Percentiles rank a stretch among this genome's conserved stretches.
phyloP scores from a whole-genome alignment of 768 basidiomycete genomes.

The Tricholoma furcatifolium region DNA sequence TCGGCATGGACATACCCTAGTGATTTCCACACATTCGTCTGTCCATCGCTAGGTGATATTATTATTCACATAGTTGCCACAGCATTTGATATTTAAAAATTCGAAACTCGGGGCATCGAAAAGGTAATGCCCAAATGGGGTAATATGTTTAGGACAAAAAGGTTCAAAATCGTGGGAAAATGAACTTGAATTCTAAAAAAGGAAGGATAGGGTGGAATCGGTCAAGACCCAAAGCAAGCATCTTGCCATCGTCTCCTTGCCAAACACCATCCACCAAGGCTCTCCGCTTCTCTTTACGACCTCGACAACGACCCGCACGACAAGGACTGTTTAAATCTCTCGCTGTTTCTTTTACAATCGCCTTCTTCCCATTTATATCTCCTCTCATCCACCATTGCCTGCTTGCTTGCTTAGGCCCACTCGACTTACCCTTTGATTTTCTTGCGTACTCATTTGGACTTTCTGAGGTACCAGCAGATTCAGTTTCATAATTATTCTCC shows the following conservation, averaged over 20 bases:
- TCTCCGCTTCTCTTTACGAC: conserved; percentile 54
- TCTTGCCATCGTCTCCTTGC: conserved; percentile 33
- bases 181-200: conserved; percentile 16
- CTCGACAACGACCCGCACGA: conserved; percentile 55
- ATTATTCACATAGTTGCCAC: too few relatives aligned
- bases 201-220: conserved; percentile 33
- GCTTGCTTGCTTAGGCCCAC: conserved; percentile 12
- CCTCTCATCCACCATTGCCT: conserved; percentile 24
- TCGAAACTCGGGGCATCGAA: too few relatives aligned
- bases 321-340: conserved; percentile 37
- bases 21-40: too few relatives aligned
- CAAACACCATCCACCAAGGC: conserved; percentile 28
- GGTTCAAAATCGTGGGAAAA: conserved; percentile 17
- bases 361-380: conserved; percentile 25
- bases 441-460: conserved; percentile 30
- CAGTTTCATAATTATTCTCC: conserved; percentile 14
- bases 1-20: too few relatives aligned
- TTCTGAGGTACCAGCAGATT: conserved; percentile 25
- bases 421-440: conserved; percentile 23
- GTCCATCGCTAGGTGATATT: too few relatives aligned
- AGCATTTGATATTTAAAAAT: too few relatives aligned
- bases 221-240: conserved; percentile 30
- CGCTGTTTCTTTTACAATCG: conserved; percentile 41
- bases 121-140: too few relatives aligned
- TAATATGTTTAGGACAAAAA: not conserved